phyloP scores from a whole-genome alignment of 164 flowering plant genomes.

The Dillenia turbinata region DNA sequence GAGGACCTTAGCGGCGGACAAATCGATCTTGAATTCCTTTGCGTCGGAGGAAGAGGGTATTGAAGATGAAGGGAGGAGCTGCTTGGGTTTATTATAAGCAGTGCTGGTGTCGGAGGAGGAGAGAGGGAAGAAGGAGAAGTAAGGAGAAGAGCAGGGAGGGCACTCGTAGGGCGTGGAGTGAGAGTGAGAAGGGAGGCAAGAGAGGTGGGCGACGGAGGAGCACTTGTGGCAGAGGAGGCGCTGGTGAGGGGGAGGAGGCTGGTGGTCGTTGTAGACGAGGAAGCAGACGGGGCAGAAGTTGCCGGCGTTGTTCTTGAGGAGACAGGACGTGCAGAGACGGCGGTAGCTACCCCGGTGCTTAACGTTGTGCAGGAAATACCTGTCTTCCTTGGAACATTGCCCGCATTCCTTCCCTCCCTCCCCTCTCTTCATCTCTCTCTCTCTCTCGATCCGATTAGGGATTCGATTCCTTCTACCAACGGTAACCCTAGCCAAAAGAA shows the following conservation, averaged over 20 bases:
- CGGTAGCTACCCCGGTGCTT: constrained; percentile 31
- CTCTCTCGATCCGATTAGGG: no score
- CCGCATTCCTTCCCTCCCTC: constrained; percentile 18
- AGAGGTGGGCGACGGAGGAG: constrained; percentile 41
- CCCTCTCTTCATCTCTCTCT: no score
- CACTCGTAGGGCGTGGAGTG: constrained; percentile 15
- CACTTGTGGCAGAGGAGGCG: constrained; percentile 44
- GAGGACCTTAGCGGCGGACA: constrained; percentile 37
- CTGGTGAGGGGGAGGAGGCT: constrained; percentile 14
- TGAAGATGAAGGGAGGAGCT: constrained; percentile 22
- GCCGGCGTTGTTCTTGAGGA: constrained; percentile 27
- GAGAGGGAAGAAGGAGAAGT: constrained; percentile 32
- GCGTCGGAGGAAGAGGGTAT: no score
- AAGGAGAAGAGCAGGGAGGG: constrained; percentile 43
- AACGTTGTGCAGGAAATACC: constrained; percentile 19
- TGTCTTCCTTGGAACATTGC: constrained; percentile 22
- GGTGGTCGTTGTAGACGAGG: constrained; percentile 27
- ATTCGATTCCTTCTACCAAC: no score
- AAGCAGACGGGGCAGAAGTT: constrained; percentile 66
- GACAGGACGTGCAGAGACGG: constrained; percentile 49
- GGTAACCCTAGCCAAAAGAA: no score
- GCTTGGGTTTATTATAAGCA: no score
- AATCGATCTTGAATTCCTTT: constrained; percentile 8
- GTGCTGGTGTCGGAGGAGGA: not conserved
- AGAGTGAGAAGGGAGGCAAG: constrained; percentile 23